Evolutionary conservation across 2,329 filamentous ascomycete species (phyloP), one percentile per base, ranked within the genome.

Genomic region (Gaeumannomyces tritici): DNA sequence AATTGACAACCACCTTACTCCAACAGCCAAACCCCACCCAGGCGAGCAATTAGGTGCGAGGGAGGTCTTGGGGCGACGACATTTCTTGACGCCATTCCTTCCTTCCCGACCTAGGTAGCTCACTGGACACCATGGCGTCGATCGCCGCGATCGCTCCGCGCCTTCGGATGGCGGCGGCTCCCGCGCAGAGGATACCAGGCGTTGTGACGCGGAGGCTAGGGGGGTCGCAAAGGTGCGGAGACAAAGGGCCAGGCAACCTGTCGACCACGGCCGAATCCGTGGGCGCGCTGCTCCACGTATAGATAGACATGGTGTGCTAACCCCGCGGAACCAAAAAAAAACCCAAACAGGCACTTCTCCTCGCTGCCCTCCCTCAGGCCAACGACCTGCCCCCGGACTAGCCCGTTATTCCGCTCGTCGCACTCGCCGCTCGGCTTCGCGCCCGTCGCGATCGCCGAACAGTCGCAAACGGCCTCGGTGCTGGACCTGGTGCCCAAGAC

Each of bases 341-440:
- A 13, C 33, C 33, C 15, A 26, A 21, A 4, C 62, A 75, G 73
- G 3, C 63, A 67, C 51, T 73, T 75, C 31, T 62, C 60, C 60
- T 80, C 79, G 59, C 77, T 84, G 66, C 77, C 80, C 1, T 73
- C 73, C 62, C 76, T 83, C 55, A 81, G 82, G 13, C 82, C 82
- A 7, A 77, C 77, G 9, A 26, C 59, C 60, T 64, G 62, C 55
- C 55, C 47, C 57, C 59, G 33, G 24, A 8, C 61, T 33, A 62
- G 65, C 42, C 68, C 70, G 55, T 70, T 76, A 69, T 71, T 73
- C 61, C 69, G 62, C 60, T 71, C 63, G 68, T 64, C 47, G 6
- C 54, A 31, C 47, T 61, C 55, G 26, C 24, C 60, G 24, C 57
- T 55, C 27, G 73, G 73, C 59, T 67, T 65, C 62, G 65, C 68